These are phyloP conservation scores for Esteya vermicola DNA, from an alignment of 2,329 filamentous ascomycete species.

Conservation along the genomic window DNA sequence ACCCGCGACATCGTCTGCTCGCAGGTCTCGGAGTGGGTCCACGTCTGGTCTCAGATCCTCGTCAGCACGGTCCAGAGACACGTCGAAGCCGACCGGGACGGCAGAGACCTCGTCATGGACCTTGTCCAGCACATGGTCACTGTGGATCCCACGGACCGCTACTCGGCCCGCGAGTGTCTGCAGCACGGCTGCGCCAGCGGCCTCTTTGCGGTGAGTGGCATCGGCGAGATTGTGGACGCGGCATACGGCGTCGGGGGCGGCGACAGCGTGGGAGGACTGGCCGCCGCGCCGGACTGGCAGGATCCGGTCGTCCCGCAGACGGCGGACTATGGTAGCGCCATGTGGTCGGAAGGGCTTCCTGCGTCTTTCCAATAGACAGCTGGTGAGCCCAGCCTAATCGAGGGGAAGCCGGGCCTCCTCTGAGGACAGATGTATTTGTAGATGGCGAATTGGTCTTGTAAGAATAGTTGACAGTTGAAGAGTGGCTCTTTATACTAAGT, in stretches of 20 bases:
- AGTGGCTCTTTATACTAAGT: background rate
- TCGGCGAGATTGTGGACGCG: background rate
- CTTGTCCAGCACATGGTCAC: conserved; percentile 1
- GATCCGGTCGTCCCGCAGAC: no score
- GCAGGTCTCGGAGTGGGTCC: background rate
- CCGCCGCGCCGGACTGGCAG: no score
- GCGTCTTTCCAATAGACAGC: no score
- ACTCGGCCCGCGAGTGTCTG: background rate
- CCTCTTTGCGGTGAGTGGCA: background rate
- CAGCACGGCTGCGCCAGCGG: background rate
- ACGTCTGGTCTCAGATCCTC: background rate
- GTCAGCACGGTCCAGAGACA: background rate
- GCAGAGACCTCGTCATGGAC: background rate
- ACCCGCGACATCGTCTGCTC: background rate
- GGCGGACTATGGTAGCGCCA: no score
- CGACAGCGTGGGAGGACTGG: no score
- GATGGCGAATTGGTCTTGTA: no score
- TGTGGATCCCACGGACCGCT: background rate
- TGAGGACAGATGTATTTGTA: no score
- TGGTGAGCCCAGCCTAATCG: no score
- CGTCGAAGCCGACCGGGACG: background rate
- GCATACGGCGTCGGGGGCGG: no score
- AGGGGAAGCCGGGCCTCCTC: no score
- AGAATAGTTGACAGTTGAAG: background rate
- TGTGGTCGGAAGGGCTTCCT: no score